Evolutionary conservation across 176 grass and related monocot species (phyloP).

Genomic region (Poa pratensis): DNA sequence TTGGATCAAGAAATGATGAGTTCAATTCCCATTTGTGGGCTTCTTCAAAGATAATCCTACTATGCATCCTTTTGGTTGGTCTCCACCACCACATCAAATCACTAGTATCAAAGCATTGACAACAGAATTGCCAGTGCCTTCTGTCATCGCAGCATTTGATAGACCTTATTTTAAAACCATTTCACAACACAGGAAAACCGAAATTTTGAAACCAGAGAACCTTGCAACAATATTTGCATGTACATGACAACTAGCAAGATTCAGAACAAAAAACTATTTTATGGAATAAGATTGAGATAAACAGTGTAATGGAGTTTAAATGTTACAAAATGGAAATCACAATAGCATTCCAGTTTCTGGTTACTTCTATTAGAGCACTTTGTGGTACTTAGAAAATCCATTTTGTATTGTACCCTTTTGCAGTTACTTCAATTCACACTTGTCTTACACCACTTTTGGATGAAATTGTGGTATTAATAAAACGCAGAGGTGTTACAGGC

Average conservation of each 20-base stretch:
- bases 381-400: background rate
- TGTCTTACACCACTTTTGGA: background rate
- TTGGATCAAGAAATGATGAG: background rate
- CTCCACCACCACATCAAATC: background rate
- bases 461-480: constrained; percentile 1
- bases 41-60: background rate
- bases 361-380: background rate
- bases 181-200: background rate
- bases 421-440: background rate
- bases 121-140: background rate
- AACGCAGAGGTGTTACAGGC: background rate
- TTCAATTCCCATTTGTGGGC: background rate
- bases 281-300: background rate
- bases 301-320: background rate
- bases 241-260: background rate
- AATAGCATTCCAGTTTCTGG: background rate
- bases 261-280: background rate
- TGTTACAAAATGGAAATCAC: background rate
- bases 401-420: background rate
- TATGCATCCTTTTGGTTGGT: background rate
- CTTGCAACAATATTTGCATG: background rate
- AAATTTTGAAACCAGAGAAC: background rate
- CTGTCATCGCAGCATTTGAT: background rate
- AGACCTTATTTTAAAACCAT: background rate
- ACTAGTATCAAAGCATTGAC: background rate